These are phyloP conservation scores for Colletotrichum sidae DNA, from an alignment of 2,329 filamentous ascomycete species.

Conservation along the genomic window DNA sequence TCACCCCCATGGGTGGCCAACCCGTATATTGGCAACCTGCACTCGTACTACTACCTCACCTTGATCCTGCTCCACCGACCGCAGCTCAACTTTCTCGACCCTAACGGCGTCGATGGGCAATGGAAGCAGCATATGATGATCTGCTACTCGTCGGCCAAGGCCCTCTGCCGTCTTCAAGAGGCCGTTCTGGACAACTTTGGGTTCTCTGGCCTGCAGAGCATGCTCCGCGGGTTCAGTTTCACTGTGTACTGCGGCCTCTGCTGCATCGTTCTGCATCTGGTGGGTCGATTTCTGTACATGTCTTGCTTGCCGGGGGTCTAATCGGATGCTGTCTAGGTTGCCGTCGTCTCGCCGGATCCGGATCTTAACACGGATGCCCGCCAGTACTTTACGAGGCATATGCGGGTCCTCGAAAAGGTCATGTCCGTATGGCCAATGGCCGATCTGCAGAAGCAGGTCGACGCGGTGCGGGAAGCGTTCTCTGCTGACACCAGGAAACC, in stretches of 20 bases:
- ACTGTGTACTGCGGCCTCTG: constrained; percentile 93
- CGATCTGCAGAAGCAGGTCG: constrained; percentile 90
- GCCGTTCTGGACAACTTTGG: constrained; percentile 82
- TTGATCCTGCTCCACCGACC: constrained; percentile 90
- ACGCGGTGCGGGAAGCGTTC: constrained; percentile 89
- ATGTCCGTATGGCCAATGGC: constrained; percentile 87
- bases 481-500: constrained; percentile 86
- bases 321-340: constrained; percentile 70
- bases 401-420: constrained; percentile 91
- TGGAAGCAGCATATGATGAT: constrained; percentile 92
- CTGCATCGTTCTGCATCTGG: constrained; percentile 92
- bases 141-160: constrained; percentile 87
- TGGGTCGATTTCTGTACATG: constrained; percentile 61
- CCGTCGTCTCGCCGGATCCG: constrained; percentile 91
- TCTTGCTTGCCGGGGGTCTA: constrained; percentile 1
- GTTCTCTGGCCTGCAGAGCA: constrained; percentile 84
- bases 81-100: constrained; percentile 83
- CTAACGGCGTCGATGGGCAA: constrained; percentile 74
- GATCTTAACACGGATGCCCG: constrained; percentile 86
- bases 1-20: constrained; percentile 87
- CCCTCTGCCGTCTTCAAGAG: constrained; percentile 88
- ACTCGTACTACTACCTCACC: constrained; percentile 87
- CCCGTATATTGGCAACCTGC: constrained; percentile 89
- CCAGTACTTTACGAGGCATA: constrained; percentile 91
- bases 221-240: constrained; percentile 95